Base-by-base conservation (phyloP, 2,329 filamentous ascomycete genomes). In the Pseudocercospora musae region DNA sequence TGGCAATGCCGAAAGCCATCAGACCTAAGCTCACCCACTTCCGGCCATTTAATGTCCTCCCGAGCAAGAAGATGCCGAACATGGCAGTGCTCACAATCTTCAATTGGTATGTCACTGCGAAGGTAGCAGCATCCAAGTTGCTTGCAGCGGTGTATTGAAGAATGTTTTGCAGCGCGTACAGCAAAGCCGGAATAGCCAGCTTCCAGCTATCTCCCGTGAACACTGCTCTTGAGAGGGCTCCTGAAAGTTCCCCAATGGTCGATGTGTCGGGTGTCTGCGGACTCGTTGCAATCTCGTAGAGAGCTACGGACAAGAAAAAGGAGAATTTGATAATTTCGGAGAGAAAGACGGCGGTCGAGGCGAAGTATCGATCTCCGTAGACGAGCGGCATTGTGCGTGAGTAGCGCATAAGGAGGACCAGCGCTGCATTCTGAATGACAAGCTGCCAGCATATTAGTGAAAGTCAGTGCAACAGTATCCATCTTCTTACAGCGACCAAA, bases 151-250 rank as follows among this genome's bases (percentile, higher is more conserved):
- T 85, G 73, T 97, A 99, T 75, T 97, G 92, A 58, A 98, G 79
- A n/a, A 90, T 90, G 73, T 97, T 98, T 72, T 97, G 92, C 27
- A 97, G 75, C 0, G 94, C 96, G 74, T 96, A 98, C 1, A 98
- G 82, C 4, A 87, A 84, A 3, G 94, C 95, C 0, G 94, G 95
- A 46, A 98, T 87, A 8, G 91, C 92, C 66, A 99, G 80, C 77
- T 96, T 96, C 94, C 94, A 98, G 69, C 92, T 92, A 74, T 98
- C 95, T 9, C 89, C 89, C 0, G 89, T 89, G 74, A 98, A 96
- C 15, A 97, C 89, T 29, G 88, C 86, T 70, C 86, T 87, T 72
- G 88, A 90, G 23, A 98, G 86, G 72, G 92, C 89, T 71, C 88
- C 85, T 73, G 96, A 91, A 18, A 97, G 82, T 33, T 69, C 69